Evolutionary conservation across 2,329 filamentous ascomycete genomes (phyloP), one percentile per base, ranked within the genome.

Genomic region (Cryphonectria japonica): DNA sequence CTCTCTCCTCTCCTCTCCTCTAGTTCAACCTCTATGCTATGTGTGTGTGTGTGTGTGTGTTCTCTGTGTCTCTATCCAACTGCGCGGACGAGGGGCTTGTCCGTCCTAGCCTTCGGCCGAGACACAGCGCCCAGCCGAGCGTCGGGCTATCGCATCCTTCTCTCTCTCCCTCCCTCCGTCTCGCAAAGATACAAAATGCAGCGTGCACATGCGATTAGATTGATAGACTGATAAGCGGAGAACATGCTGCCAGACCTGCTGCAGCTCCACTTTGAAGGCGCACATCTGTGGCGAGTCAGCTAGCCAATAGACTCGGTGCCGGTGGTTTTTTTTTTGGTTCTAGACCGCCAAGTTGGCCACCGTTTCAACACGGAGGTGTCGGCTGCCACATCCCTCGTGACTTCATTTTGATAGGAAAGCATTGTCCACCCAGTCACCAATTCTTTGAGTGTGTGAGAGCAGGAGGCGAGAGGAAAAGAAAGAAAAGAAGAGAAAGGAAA

Each of bases 281-380:
- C 19, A 54, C 16, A 8, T 39, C 22, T 54, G 16, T 66, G 29
- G 43, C 63, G 29, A 52, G 43, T 63, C 32, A 29, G 43, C 41
- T 26, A 63, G 69, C 69, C 65, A 70, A 61, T 61, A 39, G 59
- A n/a, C 62, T 46, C 19, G 37, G 32, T 32, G 34, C 34, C 60
- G 59, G 64, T 32, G 34, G 34, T 34, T 34, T 34, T 26, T 52
- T 8, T 29, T 62, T 43, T 62, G 29, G 68, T 50, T 64, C 69
- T 60, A 68, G 69, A 70, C 69, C 65, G 67, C 59, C 52, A 50
- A 50, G 65, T 37, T n/a, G 59, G 22, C 46, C 62, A 46, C 65
- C 54, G 60, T 68, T 59, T 70, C 59, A 43, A 57, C 43, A 32
- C 26, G 43, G 22, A 26, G 32, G 9, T 39, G 22, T 64, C 26